Percentiles rank a stretch among this genome's conserved stretches.
These are phyloP conservation scores for Amaranthus hypochondriacus DNA, from an alignment of 148 eudicot genomes.

Conservation along the genomic window DNA sequence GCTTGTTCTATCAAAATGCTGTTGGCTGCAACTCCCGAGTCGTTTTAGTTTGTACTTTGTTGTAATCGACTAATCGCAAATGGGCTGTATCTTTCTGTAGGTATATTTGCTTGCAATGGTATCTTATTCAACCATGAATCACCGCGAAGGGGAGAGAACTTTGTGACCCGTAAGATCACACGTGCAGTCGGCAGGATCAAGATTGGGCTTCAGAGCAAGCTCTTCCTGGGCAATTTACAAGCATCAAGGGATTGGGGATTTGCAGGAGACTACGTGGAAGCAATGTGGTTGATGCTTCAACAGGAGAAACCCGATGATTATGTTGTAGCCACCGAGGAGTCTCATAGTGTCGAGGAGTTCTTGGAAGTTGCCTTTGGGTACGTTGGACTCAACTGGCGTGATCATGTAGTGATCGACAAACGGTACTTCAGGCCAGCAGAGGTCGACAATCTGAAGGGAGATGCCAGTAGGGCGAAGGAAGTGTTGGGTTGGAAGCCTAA, in stretches of 20 bases:
- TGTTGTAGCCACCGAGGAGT: constrained; percentile 90
- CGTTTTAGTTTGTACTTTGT: no score
- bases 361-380: constrained; percentile 75
- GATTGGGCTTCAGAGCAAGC: constrained; percentile 80
- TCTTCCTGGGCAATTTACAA: constrained; percentile 74
- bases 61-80: no score
- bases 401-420: constrained; percentile 85
- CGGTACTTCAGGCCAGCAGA: constrained; percentile 90
- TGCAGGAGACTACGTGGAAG: constrained; percentile 97
- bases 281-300: constrained; percentile 99
- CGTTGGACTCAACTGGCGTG: constrained; percentile 78
- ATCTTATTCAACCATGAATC: constrained; percentile 89
- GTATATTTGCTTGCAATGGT: constrained; percentile 82
- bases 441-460: constrained; percentile 91
- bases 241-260: constrained; percentile 96
- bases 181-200: constrained; percentile 90
- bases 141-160: constrained; percentile 92
- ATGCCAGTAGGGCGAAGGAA: constrained; percentile 70
- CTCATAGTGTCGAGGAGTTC: constrained; percentile 90
- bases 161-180: constrained; percentile 95
- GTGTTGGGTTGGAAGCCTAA: constrained; percentile 83
- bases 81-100: constrained; percentile 14
- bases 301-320: constrained; percentile 96
- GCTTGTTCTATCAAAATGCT: neutral
- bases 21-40: neutral